Conservation (phyloP, 1,139 yeast genomes). For the Saccharomycopsis phalli region DNA sequence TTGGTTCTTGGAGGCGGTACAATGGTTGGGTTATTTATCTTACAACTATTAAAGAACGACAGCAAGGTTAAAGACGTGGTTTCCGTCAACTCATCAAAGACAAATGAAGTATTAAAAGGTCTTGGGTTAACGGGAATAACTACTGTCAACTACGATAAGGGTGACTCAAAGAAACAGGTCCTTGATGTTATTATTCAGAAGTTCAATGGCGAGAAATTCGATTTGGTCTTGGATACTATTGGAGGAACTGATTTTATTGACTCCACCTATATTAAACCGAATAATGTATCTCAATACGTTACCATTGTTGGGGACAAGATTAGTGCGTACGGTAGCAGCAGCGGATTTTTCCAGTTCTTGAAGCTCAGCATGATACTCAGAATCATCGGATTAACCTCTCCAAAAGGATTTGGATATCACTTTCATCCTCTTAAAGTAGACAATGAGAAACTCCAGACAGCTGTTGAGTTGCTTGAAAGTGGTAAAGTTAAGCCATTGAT, state of each 20-base stretch:
- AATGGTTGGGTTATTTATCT: constrained; percentile 41
- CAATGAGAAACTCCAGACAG: constrained; percentile 26
- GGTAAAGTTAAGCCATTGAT: constrained; percentile 38
- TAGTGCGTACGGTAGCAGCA: too few species aligned
- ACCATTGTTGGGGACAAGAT: constrained; percentile 48
- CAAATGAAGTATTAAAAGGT: constrained; percentile 6
- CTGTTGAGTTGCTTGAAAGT: constrained; percentile 32
- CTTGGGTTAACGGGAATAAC: not conserved
- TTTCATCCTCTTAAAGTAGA: not conserved
- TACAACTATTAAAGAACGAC: constrained; percentile 30
- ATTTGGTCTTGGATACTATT: constrained; percentile 39
- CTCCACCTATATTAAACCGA: constrained; percentile 33
- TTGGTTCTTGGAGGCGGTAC: constrained; percentile 53
- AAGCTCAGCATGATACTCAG: not conserved
- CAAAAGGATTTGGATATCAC: not conserved
- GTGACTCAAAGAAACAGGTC: constrained; percentile 25
- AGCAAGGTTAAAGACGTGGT: constrained; percentile 30
- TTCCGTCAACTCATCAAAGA: constrained; percentile 29
- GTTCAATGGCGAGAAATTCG: constrained; percentile 31
- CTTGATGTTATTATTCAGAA: constrained; percentile 28
- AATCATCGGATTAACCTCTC: not conserved
- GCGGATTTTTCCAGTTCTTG: not conserved
- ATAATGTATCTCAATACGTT: constrained; percentile 36
- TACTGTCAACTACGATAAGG: constrained; percentile 9
- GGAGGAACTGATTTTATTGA: constrained; percentile 36